A percentile compares a stretch with the other conserved stretches of the same genome.
These are phyloP conservation scores for Kondoa subrosea DNA, from an alignment of 768 basidiomycete species.

Conservation along the genomic window DNA sequence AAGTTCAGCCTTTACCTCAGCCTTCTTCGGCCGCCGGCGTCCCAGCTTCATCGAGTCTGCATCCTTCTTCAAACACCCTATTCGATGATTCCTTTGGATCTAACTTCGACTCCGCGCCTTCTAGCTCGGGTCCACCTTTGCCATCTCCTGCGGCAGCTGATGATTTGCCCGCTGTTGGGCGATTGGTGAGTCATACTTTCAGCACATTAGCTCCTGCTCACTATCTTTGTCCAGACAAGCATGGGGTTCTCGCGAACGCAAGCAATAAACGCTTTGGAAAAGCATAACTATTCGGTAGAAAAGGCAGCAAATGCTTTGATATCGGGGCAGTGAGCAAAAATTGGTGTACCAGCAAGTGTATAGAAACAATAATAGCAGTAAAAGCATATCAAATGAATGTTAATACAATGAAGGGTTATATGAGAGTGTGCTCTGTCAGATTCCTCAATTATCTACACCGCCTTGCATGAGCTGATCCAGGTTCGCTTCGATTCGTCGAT, in stretches of 20 bases:
- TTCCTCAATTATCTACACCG: no score
- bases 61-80: slow-evolving; percentile 29
- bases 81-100: slow-evolving; percentile 34
- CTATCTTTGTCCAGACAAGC: slow-evolving; percentile 26
- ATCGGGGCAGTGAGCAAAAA: neutral
- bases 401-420: no score
- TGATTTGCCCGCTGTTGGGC: slow-evolving; percentile 59
- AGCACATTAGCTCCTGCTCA: neutral
- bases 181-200: slow-evolving; percentile 38
- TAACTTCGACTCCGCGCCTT: slow-evolving; percentile 3
- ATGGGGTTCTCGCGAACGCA: slow-evolving; percentile 83
- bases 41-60: slow-evolving; percentile 25
- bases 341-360: no score
- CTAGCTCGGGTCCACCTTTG: no score
- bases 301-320: neutral
- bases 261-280: slow-evolving; percentile 69
- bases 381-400: no score
- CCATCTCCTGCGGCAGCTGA: slow-evolving; percentile 32
- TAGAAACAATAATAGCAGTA: no score
- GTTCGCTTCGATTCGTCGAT: no score
- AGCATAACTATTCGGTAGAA: slow-evolving; percentile 43
- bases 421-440: no score
- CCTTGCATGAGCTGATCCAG: no score
- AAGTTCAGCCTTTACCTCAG: neutral
- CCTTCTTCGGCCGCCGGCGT: slow-evolving; percentile 15